These are phyloP conservation scores for Arthroderma sp. DNA, from an alignment of 2,329 filamentous ascomycete species.

Conservation along the genomic window DNA sequence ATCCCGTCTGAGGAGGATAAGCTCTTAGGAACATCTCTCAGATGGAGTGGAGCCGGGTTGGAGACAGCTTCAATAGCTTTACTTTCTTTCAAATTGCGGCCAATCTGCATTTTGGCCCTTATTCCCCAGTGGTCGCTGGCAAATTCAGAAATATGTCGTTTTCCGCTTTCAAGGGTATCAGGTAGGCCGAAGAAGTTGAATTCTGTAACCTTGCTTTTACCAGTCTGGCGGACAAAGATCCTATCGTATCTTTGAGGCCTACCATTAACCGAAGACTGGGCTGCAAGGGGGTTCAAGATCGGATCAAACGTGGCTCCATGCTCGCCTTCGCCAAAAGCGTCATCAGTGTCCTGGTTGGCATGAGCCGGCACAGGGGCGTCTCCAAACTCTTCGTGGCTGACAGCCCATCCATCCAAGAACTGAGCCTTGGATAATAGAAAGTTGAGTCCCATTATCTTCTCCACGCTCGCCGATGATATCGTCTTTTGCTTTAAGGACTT, in stretches of 20 bases:
- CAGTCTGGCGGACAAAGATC: constrained; percentile 41
- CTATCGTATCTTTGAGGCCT: constrained; percentile 56
- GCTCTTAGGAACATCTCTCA: not conserved
- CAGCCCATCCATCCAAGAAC: constrained; percentile 43
- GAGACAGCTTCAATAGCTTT: not conserved
- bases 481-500: constrained; percentile 41
- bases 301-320: constrained; percentile 56
- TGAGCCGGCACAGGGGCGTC: too few species aligned
- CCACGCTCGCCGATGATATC: constrained; percentile 41
- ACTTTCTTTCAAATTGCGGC: not conserved
- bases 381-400: constrained; percentile 35
- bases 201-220: constrained; percentile 30
- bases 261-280: constrained; percentile 40
- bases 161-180: constrained; percentile 12
- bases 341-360: constrained; percentile 15
- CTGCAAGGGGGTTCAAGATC: constrained; percentile 44
- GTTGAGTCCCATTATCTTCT: constrained; percentile 38
- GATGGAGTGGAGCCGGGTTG: not conserved
- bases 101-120: constrained; percentile 5
- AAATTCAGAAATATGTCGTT: not conserved
- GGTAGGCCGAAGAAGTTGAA: constrained; percentile 50
- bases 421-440: constrained; percentile 34
- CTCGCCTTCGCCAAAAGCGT: constrained; percentile 44
- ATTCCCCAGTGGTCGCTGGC: constrained; percentile 27
- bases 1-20: constrained; percentile 1